Base-by-base conservation (phyloP, 768 basidiomycete species). In the Tremella yokohamensis region DNA sequence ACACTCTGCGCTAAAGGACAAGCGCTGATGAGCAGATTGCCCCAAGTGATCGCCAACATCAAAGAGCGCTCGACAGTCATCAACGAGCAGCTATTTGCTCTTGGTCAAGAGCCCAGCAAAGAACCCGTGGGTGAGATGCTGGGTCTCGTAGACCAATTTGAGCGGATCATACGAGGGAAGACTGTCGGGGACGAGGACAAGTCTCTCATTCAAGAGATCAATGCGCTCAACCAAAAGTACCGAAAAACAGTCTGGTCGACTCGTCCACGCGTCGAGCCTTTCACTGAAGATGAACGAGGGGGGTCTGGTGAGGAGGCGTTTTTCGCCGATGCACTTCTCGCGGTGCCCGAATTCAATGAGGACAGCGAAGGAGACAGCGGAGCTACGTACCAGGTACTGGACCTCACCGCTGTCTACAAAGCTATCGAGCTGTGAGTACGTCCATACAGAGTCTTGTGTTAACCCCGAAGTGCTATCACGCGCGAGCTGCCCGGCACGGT, bases 41-140 rank as follows among this genome's bases (percentile, higher is more conserved):
- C 54, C 47, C 13, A 29, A 6, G 22, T 56, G n/a, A 34, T 20
- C 20, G n/a, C 24, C 9, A 16, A 48, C 13, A 56, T 56, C 44
- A 37, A 16, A 2, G 20, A 16, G 11, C 40, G 22, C 15, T 25
- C 26, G 42, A 15, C 34, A 15, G 8, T 37, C 16, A 34, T 48
- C n/a, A n/a, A 16, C 22, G 25, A 44, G 37, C 42, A 56, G 44
- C 55, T 56, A 9, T 7, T 9, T 1, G 13, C 16, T 12, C 55
- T 56, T 37, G 47, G 55, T 44, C 16, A 38, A 83, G 83, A 58
- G 11, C 66, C 64, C 15, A 63, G 63, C 1, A 26, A 55, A 13
- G 62, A 70, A n/a, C 63, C 66, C 1, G 8, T 39, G 19, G 19
- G 49, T 40, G 64, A 68, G 49, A 57, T 67, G 34, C 29, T 62